Base-by-base conservation (phyloP, 345 rosid species). In the Eucalyptus paniculata region DNA sequence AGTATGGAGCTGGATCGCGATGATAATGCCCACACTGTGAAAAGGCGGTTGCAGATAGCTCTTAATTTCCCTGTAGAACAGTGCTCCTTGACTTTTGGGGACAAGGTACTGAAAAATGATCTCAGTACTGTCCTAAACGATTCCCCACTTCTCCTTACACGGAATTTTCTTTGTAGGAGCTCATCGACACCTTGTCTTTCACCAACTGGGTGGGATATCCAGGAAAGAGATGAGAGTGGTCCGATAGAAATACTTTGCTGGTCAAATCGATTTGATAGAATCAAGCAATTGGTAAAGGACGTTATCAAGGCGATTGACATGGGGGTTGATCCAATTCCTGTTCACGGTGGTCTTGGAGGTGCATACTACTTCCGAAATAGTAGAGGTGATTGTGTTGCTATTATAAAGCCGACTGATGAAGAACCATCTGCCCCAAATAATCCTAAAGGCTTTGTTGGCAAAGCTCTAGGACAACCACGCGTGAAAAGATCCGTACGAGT, bases 361-460 rank as follows among this genome's bases (percentile, higher is more conserved):
- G 99, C 98, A 0, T 98, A 98, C 91, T 96, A 95, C 87, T 97
- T 98, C 88, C 90, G 97, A 92, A 96, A 98, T 90, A 91, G 91
- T 58, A 92, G 90, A 56, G 97, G 97, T 83, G 95, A 96, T 89
- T 94, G 94, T 87, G 94, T 98, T 88, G 99, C 99, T 1, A 95
- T 98, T 89, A 98, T 97, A 49, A 98, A 98, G 92, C 99, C 99
- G 6, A 97, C 99, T 0, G 99, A 98, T 89, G 99, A 98, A 92
- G 99, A 98, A 89, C 99, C 99, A 19, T 98, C 95, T 93, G 99
- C 99, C 28, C 99, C 99, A 6, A 98, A 98, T 93, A 98, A 98
- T 87, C 99, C 99, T 0, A 98, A 98, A 92, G 99, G 99, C 87
- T 98, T 98, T 93, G 95, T 97, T 12, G 99, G 99, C 62, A 98